Base-by-base conservation (phyloP, 345 rosid genomes). In the Eucalyptus curtisii region DNA sequence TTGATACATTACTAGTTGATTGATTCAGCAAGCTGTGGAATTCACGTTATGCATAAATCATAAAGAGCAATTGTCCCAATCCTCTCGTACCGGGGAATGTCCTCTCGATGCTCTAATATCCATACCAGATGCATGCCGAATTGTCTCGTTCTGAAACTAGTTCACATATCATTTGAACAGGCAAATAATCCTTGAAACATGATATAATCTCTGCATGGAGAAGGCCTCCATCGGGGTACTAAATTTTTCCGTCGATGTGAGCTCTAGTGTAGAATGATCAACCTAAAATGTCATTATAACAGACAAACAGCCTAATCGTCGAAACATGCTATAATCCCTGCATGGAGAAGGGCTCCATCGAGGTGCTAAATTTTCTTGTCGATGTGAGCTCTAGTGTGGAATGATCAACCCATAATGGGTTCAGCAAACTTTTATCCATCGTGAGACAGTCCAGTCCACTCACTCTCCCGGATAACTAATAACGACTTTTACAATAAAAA, bases 401-500 rank as follows among this genome's bases (percentile, higher is more conserved):
- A 61, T 61, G 33, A 61, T 30, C 40, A 64, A 64, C 37, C 76
- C 5, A n/a, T n/a, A 7, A 64, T n/a, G 76, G 40, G 6, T 64
- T n/a, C 19, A n/a, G 76, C 76, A 64, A n/a, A 14, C 76, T 64
- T 14, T n/a, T 64, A 15, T n/a, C 37, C 20, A 33, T 14, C 7
- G 40, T 7, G 40, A 8, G 37, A n/a, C 5, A 5, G 37, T 31
- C 76, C 11, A 25, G 37, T 64, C 20, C 40, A 14, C 76, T 64
- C 8, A 3, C 20, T 6, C 20, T 13, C 8, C n/a, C 0, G 0
- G 37, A n/a, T 64, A 40, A 15, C 76, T 30, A 64, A 64, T 13
- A 37, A 5, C 37, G 2, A 30, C 37, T 7, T 64, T 7, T n/a
- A n/a, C 12, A 11, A 59, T 59, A 59, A 30, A n/a, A 64, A 64